phyloP scores from a whole-genome alignment of 345 rosid species.

The Camelina laxa region DNA sequence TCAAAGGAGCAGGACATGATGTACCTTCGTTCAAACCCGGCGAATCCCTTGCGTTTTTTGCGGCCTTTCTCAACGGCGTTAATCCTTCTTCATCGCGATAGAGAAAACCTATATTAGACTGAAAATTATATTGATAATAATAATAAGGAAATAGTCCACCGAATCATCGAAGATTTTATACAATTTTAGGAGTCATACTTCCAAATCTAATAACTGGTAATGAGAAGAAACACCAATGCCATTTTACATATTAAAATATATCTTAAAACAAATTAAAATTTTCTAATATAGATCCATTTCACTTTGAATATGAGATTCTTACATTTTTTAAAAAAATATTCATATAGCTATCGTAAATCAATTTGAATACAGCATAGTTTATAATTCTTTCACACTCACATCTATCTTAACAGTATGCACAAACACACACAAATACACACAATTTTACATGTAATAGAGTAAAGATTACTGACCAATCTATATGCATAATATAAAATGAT shows the following conservation, averaged over 20 bases:
- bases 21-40: slow-evolving; percentile 88
- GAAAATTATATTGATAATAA: not conserved
- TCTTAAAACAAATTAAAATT: not conserved
- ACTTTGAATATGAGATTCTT: not conserved
- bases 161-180: not conserved
- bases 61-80: slow-evolving; percentile 65
- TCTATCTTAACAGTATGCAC: not conserved
- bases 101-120: not conserved
- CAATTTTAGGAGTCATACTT: not conserved
- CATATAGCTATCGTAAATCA: not conserved
- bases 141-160: not conserved
- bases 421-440: not conserved
- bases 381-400: not conserved
- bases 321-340: not conserved
- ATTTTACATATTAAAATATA: not conserved
- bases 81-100: slow-evolving; percentile 47
- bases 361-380: not conserved
- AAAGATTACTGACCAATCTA: slow-evolving; percentile 1
- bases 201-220: not conserved
- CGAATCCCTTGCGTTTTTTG: slow-evolving; percentile 69
- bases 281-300: not conserved
- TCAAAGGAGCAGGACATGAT: slow-evolving; percentile 96
- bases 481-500: not conserved
- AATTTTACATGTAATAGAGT: not conserved
- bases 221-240: too few species aligned